These are phyloP conservation scores for Pichia phayaonensis DNA, from an alignment of 805 yeast genomes.

Conservation along the genomic window DNA sequence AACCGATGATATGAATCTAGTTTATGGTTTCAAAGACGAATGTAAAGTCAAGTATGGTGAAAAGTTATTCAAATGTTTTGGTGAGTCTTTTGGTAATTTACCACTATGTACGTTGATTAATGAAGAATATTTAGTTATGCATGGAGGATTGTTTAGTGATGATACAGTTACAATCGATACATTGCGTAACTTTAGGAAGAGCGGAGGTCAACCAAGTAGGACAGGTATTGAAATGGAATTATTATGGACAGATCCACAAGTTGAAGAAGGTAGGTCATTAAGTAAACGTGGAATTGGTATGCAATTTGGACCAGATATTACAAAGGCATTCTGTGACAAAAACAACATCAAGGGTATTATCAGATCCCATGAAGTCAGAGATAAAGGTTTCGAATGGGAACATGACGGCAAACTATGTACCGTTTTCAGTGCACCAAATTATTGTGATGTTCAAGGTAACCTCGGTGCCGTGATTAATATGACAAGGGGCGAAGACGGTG, in stretches of 20 bases:
- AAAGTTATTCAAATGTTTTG: conserved; percentile 70
- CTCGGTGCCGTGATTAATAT: conserved; percentile 84
- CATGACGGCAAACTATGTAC: conserved; percentile 84
- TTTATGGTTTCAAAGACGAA: conserved; percentile 95
- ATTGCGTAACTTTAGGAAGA: conserved; percentile 62
- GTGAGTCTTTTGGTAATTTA: conserved; percentile 76
- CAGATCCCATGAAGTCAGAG: conserved; percentile 92
- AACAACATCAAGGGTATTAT: conserved; percentile 74
- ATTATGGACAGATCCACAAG: conserved; percentile 96
- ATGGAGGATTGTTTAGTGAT: conserved; percentile 88
- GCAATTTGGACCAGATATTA: conserved; percentile 95
- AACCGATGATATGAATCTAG: conserved; percentile 92
- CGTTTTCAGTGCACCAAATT: conserved; percentile 97
- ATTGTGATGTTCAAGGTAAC: conserved; percentile 90
- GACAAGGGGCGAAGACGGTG: neutral
- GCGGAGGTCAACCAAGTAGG: conserved; percentile 75
- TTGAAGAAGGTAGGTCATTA: conserved; percentile 66
- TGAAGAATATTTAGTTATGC: conserved; percentile 77
- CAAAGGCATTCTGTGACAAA: conserved; percentile 62
- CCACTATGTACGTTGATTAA: conserved; percentile 84
- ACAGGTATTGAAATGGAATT: conserved; percentile 94
- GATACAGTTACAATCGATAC: conserved; percentile 67
- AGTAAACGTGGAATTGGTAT: conserved; percentile 93
- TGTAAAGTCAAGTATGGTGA: conserved; percentile 85
- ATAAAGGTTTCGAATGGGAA: conserved; percentile 82